These are phyloP conservation scores for Mycena pura DNA, from an alignment of 768 basidiomycete species.

Conservation along the genomic window DNA sequence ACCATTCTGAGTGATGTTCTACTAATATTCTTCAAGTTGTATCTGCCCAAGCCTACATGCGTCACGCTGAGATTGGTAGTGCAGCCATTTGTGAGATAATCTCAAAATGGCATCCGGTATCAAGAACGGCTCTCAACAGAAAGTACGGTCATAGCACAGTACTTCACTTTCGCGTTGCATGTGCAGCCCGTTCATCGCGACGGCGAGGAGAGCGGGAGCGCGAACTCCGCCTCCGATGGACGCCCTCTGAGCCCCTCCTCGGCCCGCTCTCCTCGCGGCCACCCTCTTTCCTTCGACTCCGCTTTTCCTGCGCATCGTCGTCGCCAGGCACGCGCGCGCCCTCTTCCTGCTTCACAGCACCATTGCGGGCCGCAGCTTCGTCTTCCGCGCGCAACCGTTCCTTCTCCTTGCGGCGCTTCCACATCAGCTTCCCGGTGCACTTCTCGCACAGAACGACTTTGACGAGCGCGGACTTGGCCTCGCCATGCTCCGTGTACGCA, in stretches of 20 bases:
- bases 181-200: no score
- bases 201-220: conserved; percentile 46
- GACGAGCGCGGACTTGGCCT: conserved; percentile 80
- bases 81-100: no score
- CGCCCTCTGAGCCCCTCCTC: background rate
- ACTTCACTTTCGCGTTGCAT: no score
- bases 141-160: no score
- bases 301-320: background rate
- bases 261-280: conserved; percentile 9
- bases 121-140: no score
- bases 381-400: conserved; percentile 25
- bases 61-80: no score
- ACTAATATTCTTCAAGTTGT: no score
- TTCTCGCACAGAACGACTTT: conserved; percentile 86
- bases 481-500: conserved; percentile 81
- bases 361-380: background rate
- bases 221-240: conserved; percentile 36
- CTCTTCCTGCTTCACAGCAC: conserved; percentile 3
- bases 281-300: background rate
- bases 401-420: conserved; percentile 79
- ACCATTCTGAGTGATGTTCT: no score
- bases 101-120: no score
- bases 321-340: background rate
- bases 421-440: conserved; percentile 87
- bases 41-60: no score